phyloP scores from a whole-genome alignment of 352 stramenopile species.

The Globisporangium sylvaticum region DNA sequence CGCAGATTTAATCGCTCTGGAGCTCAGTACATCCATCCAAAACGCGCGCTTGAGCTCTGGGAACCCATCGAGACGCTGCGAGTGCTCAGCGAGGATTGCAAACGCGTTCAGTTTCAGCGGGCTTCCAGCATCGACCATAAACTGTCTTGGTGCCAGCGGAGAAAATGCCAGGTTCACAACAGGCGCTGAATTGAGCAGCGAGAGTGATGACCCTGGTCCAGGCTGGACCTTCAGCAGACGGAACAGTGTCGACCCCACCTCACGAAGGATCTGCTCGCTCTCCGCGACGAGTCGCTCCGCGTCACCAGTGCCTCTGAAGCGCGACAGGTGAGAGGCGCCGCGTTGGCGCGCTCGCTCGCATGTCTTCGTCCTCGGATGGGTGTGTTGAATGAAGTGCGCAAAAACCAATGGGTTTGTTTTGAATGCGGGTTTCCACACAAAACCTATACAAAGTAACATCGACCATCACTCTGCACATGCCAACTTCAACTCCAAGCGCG shows the following conservation, averaged over 20 bases:
- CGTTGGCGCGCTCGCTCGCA: neutral
- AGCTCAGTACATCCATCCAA: neutral
- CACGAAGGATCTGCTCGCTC: neutral
- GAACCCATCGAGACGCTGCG: neutral
- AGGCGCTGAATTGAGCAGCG: neutral
- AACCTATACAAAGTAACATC: too few relatives aligned
- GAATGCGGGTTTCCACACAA: neutral
- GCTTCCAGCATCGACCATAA: neutral
- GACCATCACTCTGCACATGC: too few relatives aligned
- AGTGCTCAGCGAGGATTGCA: neutral
- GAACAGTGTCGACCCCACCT: too few relatives aligned
- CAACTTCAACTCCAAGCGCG: too few relatives aligned
- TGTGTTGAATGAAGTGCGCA: neutral
- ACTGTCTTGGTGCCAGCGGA: neutral
- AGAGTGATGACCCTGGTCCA: neutral
- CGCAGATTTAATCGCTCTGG: neutral
- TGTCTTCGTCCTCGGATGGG: neutral
- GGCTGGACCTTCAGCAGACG: neutral
- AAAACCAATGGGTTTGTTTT: neutral
- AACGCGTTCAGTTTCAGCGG: neutral
- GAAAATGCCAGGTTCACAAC: neutral
- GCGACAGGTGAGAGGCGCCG: neutral
- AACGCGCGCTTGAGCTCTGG: neutral
- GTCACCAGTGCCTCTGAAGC: neutral
- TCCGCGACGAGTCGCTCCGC: neutral